Conservation (phyloP, 805 yeast genomes). For the Nakazawaea holstii region DNA sequence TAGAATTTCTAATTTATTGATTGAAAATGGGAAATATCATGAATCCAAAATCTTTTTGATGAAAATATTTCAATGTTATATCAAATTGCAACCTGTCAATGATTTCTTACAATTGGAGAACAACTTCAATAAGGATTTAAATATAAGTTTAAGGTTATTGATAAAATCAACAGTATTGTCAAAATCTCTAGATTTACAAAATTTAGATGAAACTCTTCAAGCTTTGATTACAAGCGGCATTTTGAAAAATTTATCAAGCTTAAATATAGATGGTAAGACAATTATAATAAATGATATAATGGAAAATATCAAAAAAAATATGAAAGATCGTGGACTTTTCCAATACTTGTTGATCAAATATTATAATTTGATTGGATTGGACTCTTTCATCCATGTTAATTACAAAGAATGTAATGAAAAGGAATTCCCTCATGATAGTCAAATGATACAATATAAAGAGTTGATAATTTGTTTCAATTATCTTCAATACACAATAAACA, state of each 20-base stretch:
- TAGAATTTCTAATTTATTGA: conserved; percentile 26
- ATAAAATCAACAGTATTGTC: conserved; percentile 16
- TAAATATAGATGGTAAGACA: conserved; percentile 16
- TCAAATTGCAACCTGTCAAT: conserved; percentile 5
- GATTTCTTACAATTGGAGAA: conserved; percentile 8
- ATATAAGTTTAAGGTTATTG: conserved; percentile 15
- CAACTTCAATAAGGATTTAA: conserved; percentile 5
- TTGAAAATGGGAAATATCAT: conserved; percentile 15
- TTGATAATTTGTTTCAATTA: conserved; percentile 20
- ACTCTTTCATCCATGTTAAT: conserved; percentile 6
- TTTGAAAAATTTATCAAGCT: conserved; percentile 18
- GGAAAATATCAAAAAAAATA: conserved; percentile 6
- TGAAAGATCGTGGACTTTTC: conserved; percentile 14
- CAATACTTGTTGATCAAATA: conserved; percentile 17
- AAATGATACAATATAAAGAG: conserved; percentile 6
- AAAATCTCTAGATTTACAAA: conserved; percentile 10
- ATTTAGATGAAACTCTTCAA: conserved; percentile 15
- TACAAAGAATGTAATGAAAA: conserved; percentile 10
- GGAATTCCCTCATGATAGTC: conserved; percentile 11
- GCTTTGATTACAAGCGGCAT: conserved; percentile 17
- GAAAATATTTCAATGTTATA: conserved; percentile 16
- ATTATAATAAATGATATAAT: conserved; percentile 17
- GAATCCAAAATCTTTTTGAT: conserved; percentile 17
- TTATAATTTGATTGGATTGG: conserved; percentile 18
- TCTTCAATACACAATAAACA: conserved; percentile 20